These are phyloP conservation scores for Dactylellina cionopaga DNA, from an alignment of 2,329 filamentous ascomycete genomes.

Conservation along the genomic window DNA sequence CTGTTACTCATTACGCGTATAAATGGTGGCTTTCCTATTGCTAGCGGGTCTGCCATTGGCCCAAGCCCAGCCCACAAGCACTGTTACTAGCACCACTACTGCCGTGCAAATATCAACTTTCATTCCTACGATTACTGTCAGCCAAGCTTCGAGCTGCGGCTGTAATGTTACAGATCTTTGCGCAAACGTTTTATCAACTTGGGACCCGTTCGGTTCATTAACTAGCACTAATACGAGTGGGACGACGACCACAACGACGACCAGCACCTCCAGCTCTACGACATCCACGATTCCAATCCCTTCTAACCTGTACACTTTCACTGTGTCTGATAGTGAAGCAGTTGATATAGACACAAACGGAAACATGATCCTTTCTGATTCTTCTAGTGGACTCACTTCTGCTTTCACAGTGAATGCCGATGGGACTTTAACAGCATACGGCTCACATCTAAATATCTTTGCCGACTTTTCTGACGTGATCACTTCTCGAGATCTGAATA, in stretches of 20 bases:
- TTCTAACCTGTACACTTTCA: conserved; percentile 16
- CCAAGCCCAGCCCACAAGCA: not conserved
- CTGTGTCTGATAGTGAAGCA: not conserved
- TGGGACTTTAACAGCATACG: conserved; percentile 24
- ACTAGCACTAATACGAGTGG: not conserved
- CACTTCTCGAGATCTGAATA: conserved; percentile 8
- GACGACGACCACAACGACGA: conserved; percentile 14
- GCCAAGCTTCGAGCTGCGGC: conserved; percentile 2
- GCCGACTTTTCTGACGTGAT: conserved; percentile 24
- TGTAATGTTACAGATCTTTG: conserved; percentile 24
- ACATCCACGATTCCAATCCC: conserved; percentile 11
- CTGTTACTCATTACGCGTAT: not conserved
- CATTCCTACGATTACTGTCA: conserved; percentile 21
- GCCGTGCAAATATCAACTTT: conserved; percentile 10
- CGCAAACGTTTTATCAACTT: conserved; percentile 15
- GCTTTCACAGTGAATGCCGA: conserved; percentile 38
- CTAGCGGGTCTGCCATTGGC: conserved; percentile 2
- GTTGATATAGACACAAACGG: conserved; percentile 31
- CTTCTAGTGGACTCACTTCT: conserved; percentile 1
- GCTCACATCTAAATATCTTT: conserved; percentile 35
- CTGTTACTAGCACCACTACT: conserved; percentile 6
- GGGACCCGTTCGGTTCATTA: conserved; percentile 26
- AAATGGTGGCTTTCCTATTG: not conserved
- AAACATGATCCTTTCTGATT: conserved; percentile 7
- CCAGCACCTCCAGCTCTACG: not conserved